Evolutionary conservation across 148 eudicot species (phyloP), one percentile per base, ranked within the genome.

Genomic region (Amaranthus palmeri): DNA sequence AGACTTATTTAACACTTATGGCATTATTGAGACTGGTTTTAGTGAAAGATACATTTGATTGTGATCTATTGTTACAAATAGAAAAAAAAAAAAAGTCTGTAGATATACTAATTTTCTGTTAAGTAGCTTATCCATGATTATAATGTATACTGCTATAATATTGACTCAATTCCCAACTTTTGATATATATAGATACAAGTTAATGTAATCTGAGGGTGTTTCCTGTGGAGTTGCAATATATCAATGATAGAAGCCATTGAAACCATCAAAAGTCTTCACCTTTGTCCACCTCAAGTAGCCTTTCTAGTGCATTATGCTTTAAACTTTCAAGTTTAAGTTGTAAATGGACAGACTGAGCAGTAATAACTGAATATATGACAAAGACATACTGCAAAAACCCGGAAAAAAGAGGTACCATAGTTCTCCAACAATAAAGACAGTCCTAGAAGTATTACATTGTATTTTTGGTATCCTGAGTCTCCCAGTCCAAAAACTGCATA

Each of bases 401-500:
- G 86, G 78, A 81, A 79, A 80, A 80, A 80, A 81, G 81, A 80
- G 77, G 88, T 80, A 86, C 83, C 78, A 60, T 78, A 74, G 82
- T 82, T 81, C 80, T 73, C 69, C 82, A 80, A 72, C 6, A 62
- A 73, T 68, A 82, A 76, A 81, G 68, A 80, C 67, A 78, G 75
- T 79, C 74, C 69, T 74, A 78, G 71, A 79, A 72, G 80, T 77
- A 81, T 86, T 87, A 96, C 99, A 86, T 96, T 96, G 77, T 90
- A 96, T 80, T 96, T 90, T 82, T 90, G 97, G 87, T 96, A 92
- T 78, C 96, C 87, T 3, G 97, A 96, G 80, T 96, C 97, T 56
- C 99, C 99, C 84, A 96, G 81, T 87, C 99, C 97, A 83, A 96
- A 96, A 46, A 96, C 95, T 3, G 96, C 95, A 78, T 92, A 92